Base-by-base conservation (phyloP, 169 alveolate species). In the Eimeria praecox region DNA sequence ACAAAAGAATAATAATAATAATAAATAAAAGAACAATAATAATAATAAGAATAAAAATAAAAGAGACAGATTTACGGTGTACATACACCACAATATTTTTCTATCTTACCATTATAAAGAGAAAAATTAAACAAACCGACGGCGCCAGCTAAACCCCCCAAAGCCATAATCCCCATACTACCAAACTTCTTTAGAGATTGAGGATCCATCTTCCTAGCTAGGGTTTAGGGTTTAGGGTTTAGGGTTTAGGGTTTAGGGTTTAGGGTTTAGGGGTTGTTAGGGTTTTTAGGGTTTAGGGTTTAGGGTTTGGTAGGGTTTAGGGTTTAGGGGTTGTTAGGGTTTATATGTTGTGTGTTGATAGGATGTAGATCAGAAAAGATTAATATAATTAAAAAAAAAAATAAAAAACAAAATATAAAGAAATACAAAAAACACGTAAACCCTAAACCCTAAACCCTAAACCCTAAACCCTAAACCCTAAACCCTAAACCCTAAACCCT, bases 71-170 rank as follows among this genome's bases (percentile, higher is more conserved):
- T 20, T 56, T 56, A 56, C 12, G 20, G 20, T 56, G 20, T 14
- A 56, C n/a, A n/a, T n/a, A n/a, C n/a, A n/a, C n/a, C n/a, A n/a
- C n/a, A n/a, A n/a, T n/a, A n/a, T n/a, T n/a, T n/a, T n/a, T n/a
- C n/a, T n/a, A n/a, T n/a, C n/a, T n/a, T n/a, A n/a, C n/a, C n/a
- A n/a, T n/a, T n/a, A n/a, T 90, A 71, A 49, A 90, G 77, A 22
- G 95, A 90, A 56, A 49, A 27, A 44, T 90, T 90, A 88, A 90
- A 90, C 62, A 90, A 88, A 30, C 89, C 95, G 38, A 90, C 66
- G 52, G 88, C 95, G 35, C 95, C 95, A 42, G 88, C 89, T 14
- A 80, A 87, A 14, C 88, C 59, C 40, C 89, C 95, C 78, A 90
- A 59, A 46, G 88, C 89, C 88, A 62, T 88, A 5, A 88, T 88